Evolutionary conservation across 2,329 filamentous ascomycete genomes (phyloP), one percentile per base, ranked within the genome.

Genomic region (Verticillium tricorpus): DNA sequence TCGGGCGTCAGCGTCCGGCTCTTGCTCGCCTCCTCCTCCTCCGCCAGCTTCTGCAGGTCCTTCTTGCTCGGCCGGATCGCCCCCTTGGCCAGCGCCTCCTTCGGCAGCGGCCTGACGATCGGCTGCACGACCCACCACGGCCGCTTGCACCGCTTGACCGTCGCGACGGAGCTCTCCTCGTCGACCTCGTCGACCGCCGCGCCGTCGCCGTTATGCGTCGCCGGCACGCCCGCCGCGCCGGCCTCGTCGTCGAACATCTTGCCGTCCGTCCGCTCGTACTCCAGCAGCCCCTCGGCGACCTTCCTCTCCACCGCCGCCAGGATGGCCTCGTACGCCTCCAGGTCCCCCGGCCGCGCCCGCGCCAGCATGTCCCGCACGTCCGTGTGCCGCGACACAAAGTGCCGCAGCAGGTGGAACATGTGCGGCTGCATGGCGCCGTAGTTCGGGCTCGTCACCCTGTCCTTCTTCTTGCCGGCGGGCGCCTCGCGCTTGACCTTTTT

Each of bases 91-190:
- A 95, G 70, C 2, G 95, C 95, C 77, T 98, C 94, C 67, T 90
- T 90, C 0, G 95, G 95, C 69, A 97, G 74, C 50, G 93, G 93
- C 61, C 93, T 81, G 7, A 97, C 85, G 69, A 96, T 91, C 4
- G 94, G 89, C 77, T 98, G 93, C 59, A 88, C 92, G 4, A 97
- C 83, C 92, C 92, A 97, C 85, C 89, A 97, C 1, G 93, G 93
- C 66, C 92, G 79, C 72, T 88, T 89, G 71, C 92, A 96, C 63
- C 85, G 80, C 61, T 84, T 85, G 31, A 95, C 87, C 1, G 90
- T 87, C 9, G 85, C 87, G 19, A 86, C 77, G 5, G 88, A 90
- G 72, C 84, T 89, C 69, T 87, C 81, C 0, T 77, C 76, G 56
- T 83, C 80, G 1, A 72, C 74, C 2, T 78, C 73, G 40, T 74